A percentile compares a stretch with the other conserved stretches of the same genome.
phyloP scores from a whole-genome alignment of 2,329 filamentous ascomycete species.

The Aspergillus texensis region DNA sequence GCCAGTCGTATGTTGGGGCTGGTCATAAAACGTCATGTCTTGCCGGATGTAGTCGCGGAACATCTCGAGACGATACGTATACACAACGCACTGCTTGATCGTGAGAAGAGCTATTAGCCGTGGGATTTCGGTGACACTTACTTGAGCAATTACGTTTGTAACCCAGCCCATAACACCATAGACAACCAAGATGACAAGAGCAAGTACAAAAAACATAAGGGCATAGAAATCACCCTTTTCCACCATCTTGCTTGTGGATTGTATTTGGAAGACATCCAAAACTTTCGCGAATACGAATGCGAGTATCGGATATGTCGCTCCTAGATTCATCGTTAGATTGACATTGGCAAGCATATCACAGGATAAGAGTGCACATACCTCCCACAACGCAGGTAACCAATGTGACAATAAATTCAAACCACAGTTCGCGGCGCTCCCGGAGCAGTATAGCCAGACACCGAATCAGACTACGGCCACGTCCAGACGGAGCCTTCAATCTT shows the following conservation, averaged over 20 bases:
- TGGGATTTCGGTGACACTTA: not conserved
- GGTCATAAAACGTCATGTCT: constrained; percentile 34
- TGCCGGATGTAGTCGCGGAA: constrained; percentile 25
- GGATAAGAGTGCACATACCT: not conserved
- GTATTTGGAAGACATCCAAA: constrained; percentile 1
- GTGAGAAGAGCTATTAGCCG: not conserved
- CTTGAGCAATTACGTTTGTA: constrained; percentile 1
- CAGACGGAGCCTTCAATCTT: not conserved
- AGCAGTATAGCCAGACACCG: not conserved
- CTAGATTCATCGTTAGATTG: not conserved
- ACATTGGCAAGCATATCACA: not conserved
- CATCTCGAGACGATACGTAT: constrained; percentile 25
- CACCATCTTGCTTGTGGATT: not conserved
- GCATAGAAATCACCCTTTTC: constrained; percentile 11
- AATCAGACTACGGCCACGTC: not conserved
- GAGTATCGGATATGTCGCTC: not conserved
- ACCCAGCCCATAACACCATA: constrained; percentile 6
- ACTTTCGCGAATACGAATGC: constrained; percentile 3
- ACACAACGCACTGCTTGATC: not conserved
- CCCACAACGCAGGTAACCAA: constrained; percentile 1
- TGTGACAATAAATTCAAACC: constrained; percentile 2
- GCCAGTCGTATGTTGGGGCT: constrained; percentile 30
- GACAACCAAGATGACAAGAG: constrained; percentile 2
- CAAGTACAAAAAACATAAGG: constrained; percentile 13
- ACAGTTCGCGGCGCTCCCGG: not conserved